These are phyloP conservation scores for Colletotrichum spaethianum DNA, from an alignment of 2,329 filamentous ascomycete species.

Conservation along the genomic window DNA sequence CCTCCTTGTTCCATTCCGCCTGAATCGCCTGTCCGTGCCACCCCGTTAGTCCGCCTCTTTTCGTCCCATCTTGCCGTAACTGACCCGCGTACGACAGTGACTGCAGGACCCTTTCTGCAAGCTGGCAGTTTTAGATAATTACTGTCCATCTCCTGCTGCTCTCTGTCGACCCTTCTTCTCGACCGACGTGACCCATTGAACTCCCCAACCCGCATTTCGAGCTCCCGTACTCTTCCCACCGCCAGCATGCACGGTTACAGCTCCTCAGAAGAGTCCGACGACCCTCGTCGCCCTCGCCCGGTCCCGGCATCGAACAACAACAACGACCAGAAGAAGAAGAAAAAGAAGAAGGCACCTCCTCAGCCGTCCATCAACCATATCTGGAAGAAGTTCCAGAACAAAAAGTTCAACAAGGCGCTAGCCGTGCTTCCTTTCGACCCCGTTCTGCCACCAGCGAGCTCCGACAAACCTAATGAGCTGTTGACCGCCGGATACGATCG, in stretches of 20 bases:
- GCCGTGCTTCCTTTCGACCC: constrained; percentile 76
- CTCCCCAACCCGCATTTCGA: not conserved
- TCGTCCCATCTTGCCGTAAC: constrained; percentile 7
- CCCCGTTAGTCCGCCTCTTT: not conserved
- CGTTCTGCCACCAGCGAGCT: constrained; percentile 64
- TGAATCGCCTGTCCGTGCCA: constrained; percentile 32
- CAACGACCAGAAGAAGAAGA: constrained; percentile 66
- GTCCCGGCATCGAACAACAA: constrained; percentile 52
- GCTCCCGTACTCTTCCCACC: not conserved
- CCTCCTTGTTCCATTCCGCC: constrained; percentile 2
- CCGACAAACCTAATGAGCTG: constrained; percentile 71
- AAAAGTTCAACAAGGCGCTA: constrained; percentile 75
- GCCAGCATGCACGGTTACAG: constrained; percentile 61
- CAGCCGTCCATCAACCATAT: constrained; percentile 78
- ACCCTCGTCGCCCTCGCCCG: constrained; percentile 55
- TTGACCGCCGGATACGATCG: constrained; percentile 73
- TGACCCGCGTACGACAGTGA: constrained; percentile 16
- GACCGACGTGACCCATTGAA: constrained; percentile 12
- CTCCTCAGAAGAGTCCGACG: constrained; percentile 65
- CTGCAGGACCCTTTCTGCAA: not conserved
- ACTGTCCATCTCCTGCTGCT: not conserved
- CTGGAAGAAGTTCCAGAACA: constrained; percentile 73
- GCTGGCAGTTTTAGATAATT: constrained; percentile 16
- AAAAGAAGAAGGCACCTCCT: constrained; percentile 72
- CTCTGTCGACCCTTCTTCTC: not conserved